Base-by-base conservation (phyloP, 1,139 yeast genomes). In the Saccharomyces pastorianus region DNA sequence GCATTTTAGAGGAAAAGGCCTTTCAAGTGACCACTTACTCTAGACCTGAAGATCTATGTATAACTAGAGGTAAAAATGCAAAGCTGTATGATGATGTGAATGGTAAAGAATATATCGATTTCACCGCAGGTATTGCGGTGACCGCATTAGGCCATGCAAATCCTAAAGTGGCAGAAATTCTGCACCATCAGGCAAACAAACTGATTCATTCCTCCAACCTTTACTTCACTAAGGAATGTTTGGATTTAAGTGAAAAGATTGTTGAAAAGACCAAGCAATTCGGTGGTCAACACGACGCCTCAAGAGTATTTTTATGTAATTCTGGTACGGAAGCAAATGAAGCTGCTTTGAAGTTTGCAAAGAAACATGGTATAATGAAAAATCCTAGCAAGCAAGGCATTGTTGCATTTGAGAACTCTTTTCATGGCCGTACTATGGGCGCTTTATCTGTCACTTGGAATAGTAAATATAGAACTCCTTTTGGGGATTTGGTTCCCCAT, bases 241-340 rank as follows among this genome's bases (percentile, higher is more conserved):
- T 95, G 25, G 86, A 84, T 63, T 77, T 93, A 60, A 84, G 93
- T 58, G 80, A 82, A 61, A 80, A 83, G 58, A 73, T 93, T 50
- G 84, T 93, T 2, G 80, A 81, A 48, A 77, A 80, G 54, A 93
- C 99, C 2, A 76, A 76, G 58, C 73, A 75, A 47, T 74, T 82
- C 47, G 95, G 91, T 13, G 96, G 95, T 17, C 88, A 89, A 89
- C 71, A 76, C 52, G 78, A 83, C 62, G 96, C 96, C 1, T 76
- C 87, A 32, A 76, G 85, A 56, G 96, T 90, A n/a, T 93, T 93
- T 64, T 74, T 93, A 56, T 85, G 95, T 67, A 93, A 91, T 68
- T 86, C 96, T 0, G 99, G 99, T 50, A 85, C 98, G 7, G 99
- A 93, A 71, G 98, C 99, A 54, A 93, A 91, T 66, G 99, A 93